Percentiles rank a stretch among this genome's conserved stretches.
Conservation (phyloP, 176 grass and related monocot genomes). For the Bothriochloa decipiens region DNA sequence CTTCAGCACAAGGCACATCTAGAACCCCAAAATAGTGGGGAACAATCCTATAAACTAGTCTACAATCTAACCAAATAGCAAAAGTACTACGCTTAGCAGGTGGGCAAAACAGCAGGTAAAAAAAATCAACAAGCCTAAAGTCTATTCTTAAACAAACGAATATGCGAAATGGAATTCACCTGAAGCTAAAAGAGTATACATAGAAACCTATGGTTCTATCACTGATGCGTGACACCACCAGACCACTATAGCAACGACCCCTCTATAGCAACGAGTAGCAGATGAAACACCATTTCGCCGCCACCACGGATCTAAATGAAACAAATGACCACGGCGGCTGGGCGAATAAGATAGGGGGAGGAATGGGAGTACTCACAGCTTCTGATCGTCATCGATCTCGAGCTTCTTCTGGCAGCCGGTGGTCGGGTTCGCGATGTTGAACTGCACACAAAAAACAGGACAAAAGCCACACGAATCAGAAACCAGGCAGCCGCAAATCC, state of each 20-base stretch:
- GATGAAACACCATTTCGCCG: too few species aligned
- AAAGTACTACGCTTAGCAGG: too few species aligned
- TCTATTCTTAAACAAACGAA: not conserved
- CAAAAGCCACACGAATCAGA: not conserved
- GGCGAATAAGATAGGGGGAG: not conserved
- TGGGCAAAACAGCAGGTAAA: not conserved
- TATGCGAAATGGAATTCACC: not conserved
- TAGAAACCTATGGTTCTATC: not conserved
- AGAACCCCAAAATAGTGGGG: not conserved
- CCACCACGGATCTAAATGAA: not conserved
- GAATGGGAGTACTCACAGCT: conserved; percentile 60
- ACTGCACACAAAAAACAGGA: conserved; percentile 38
- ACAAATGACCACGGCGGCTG: not conserved
- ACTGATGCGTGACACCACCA: not conserved
- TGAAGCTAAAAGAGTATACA: not conserved
- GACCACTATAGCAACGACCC: too few species aligned
- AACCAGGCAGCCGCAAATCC: not conserved
- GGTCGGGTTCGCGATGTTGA: conserved; percentile 85
- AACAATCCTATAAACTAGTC: not conserved
- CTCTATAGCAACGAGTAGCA: not conserved
- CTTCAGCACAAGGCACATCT: not conserved
- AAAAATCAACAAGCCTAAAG: not conserved
- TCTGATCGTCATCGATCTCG: conserved; percentile 91
- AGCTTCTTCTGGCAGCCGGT: conserved; percentile 92
- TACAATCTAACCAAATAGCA: not conserved